Base-by-base conservation (phyloP, 768 basidiomycete species). In the Psilocybe cubensis region DNA sequence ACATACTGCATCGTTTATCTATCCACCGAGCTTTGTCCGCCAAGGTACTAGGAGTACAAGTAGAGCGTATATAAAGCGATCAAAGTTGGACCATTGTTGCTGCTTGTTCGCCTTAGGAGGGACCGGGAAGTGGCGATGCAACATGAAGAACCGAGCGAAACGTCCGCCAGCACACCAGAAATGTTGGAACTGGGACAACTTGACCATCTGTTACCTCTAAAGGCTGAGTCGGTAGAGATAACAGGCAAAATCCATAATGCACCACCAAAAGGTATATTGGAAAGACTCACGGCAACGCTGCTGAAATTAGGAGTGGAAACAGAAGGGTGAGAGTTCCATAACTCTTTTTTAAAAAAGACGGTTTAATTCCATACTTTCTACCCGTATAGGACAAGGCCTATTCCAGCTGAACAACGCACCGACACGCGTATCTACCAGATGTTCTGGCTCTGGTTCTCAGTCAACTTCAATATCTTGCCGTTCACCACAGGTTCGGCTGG, bases 401-500 rank as follows among this genome's bases (percentile, higher is more conserved):
- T 83, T 1, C 67, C 80, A 0, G 62, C 68, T 1, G 79, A 79
- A 24, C 72, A 82, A 42, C 79, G 87, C 42, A 77, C 65, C 7
- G 87, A 89, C 63, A 79, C 73, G n/a, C 80, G 82, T 45, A 79
- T 83, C 49, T 83, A 82, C 64, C 86, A 89, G 58, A 70, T 88
- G 63, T 89, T 89, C 74, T 86, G 86, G 63, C 75, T 89, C 3
- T 89, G 88, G 88, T 86, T 89, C 63, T 84, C 88, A 5, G 79
- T 83, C 52, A 88, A 87, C 65, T 79, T 87, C 69, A 88, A 88
- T 62, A 81, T 89, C 24, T 72, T 87, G 17, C 79, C 77, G 71
- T 87, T 87, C 59, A 82, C 83, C 14, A 76, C 83, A 0, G 87
- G 87, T 3, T 79, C 83, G 0, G 76, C 86, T 12, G 87, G 86